Evolutionary conservation across 495 filamentous ascomycete genomes (phyloP), one percentile per base, ranked within the genome.

Genomic region (Hypoxylon trugodes): DNA sequence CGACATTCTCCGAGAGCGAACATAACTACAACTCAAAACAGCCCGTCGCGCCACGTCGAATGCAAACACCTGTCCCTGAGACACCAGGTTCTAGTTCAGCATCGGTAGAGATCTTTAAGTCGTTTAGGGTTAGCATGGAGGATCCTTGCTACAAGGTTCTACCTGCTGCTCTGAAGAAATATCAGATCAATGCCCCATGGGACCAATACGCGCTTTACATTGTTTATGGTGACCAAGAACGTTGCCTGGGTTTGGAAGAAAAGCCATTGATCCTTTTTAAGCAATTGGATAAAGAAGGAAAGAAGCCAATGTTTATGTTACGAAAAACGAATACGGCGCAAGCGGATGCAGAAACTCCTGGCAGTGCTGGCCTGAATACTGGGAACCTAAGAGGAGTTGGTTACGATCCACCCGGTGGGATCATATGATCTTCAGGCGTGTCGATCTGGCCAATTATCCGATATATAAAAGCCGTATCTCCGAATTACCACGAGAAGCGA

Each of bases 241-340:
- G 95, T 18, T 98, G 95, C 74, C 77, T 98, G 15, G 92, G 89
- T 1, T 76, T 96, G 55, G 89, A 97, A 30, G 95, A 98, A 77
- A 91, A 93, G 68, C 95, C 95, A 18, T 81, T 98, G 36, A 92
- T 96, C 54, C 79, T 98, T 56, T 98, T 98, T 80, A 98, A 98
- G 78, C 93, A 97, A 68, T 79, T 98, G 38, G 93, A 97, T 73
- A 91, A 90, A 68, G 95, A 98, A 76, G 96, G 96, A 9, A 88
- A 92, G 74, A 98, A 98, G 71, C 95, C 95, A 26, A 98, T 98
- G 95, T 98, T 98, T 71, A 98, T 98, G 95, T 76, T 98, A 35
- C 79, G 95, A 43, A 91, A 90, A 74, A 84, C 81, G 16, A 82
- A 79, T 46, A 76, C 80, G 24, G 78, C 74, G 4, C 76, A 76